phyloP scores from a whole-genome alignment of 129 eudicot species.

The Tanacetum coccineum region DNA sequence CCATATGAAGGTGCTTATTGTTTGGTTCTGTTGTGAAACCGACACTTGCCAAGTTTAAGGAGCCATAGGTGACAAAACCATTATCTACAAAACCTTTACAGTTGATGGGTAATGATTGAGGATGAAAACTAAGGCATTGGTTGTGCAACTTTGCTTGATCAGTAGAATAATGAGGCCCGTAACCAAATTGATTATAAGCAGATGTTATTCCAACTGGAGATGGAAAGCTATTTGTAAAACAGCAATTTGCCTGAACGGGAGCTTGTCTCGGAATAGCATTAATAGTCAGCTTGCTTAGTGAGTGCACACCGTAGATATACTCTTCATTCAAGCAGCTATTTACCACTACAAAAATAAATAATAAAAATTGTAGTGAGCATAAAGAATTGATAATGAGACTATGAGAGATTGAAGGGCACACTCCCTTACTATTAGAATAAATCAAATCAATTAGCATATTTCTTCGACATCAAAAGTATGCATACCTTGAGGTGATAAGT shows the following conservation, averaged over 20 bases:
- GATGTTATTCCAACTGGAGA: slow-evolving; percentile 30
- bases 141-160: slow-evolving; percentile 26
- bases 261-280: slow-evolving; percentile 16
- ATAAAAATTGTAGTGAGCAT: slow-evolving; percentile 13
- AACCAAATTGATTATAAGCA: slow-evolving; percentile 23
- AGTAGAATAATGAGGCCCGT: slow-evolving; percentile 26
- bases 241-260: slow-evolving; percentile 8
- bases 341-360: slow-evolving; percentile 20
- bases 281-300: slow-evolving; percentile 6
- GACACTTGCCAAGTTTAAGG: slow-evolving; percentile 17
- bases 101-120: slow-evolving; percentile 36
- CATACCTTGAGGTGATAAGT: slow-evolving; percentile 26
- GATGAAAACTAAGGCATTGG: slow-evolving; percentile 21
- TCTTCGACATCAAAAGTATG: slow-evolving; percentile 1
- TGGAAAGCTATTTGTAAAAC: slow-evolving; percentile 28
- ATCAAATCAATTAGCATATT: neutral
- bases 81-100: slow-evolving; percentile 18
- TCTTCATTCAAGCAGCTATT: slow-evolving; percentile 26
- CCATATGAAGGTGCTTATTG: slow-evolving; percentile 21
- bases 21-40: slow-evolving; percentile 25
- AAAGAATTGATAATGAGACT: slow-evolving; percentile 13
- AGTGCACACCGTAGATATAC: slow-evolving; percentile 19
- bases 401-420: neutral
- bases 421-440: neutral
- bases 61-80: slow-evolving; percentile 21